Evolutionary conservation across 371 early-diverging fungal genomes (phyloP), one percentile per base, ranked within the genome.

Genomic region (Lichtheimia corymbifera): DNA sequence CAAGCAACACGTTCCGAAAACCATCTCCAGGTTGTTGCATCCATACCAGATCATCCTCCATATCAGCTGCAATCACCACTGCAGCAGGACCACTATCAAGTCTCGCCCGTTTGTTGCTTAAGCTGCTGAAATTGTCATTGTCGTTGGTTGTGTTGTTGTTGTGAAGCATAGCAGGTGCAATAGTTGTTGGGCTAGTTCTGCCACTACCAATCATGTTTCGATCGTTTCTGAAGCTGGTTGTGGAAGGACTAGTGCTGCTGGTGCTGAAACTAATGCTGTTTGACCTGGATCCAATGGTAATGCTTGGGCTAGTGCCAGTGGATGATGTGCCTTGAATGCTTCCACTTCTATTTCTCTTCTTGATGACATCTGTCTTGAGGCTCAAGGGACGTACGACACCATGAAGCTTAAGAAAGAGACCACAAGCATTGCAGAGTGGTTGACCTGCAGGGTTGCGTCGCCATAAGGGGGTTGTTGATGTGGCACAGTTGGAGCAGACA

Each of bases 401-500:
- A 72, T 98, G 98, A 4, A 96, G 75, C 70, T 93, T 94, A 63
- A 85, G 79, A 59, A 84, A 87, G 27, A 85, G 58, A 35, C 86
- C 86, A 62, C 86, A 85, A 5, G 86, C 86, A 63, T 85, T 85
- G 57, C 86, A 85, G 30, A 85, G 70, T 1, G 84, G 84, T 18
- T 80, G 77, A 28, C 89, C 85, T 59, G 87, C 89, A 17, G 83
- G 78, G 68, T 91, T 88, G 49, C 97, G 84, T 35, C 99, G 87
- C 99, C 99, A 99, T 18, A 96, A 86, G 0, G 98, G 97, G 1
- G 99, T 98, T 24, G 80, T 88, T 1, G 87, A 88, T 5, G 94
- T 93, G 13, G 75, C 64, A 82, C 98, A 98, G 82, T 98, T 97
- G 53, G 84, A 82, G 73, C 98, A 98, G 24, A 22, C 43, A 14